These are phyloP conservation scores for Protomyces pachydermus DNA, from an alignment of 1,139 yeast species.

Conservation along the genomic window DNA sequence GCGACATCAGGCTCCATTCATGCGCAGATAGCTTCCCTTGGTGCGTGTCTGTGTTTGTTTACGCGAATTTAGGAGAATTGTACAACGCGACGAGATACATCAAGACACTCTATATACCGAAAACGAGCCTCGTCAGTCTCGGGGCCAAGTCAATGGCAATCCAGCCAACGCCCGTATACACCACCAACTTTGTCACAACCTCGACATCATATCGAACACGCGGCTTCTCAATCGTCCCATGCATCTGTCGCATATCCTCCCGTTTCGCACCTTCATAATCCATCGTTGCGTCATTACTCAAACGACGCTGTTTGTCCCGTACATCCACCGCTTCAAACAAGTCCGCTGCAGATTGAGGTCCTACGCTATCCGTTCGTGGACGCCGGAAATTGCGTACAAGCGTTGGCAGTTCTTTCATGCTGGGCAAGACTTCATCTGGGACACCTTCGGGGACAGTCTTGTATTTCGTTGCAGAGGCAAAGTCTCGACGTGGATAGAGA, in stretches of 20 bases:
- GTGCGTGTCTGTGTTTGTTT: background rate
- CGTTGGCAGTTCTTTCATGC: slow-evolving; percentile 38
- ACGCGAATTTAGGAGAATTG: background rate
- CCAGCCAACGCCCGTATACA: slow-evolving; percentile 66
- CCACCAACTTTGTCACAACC: slow-evolving; percentile 63
- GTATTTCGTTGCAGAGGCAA: slow-evolving; percentile 42
- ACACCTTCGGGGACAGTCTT: slow-evolving; percentile 39
- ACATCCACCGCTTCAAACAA: slow-evolving; percentile 42
- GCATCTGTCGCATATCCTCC: slow-evolving; percentile 35
- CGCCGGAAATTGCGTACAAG: slow-evolving; percentile 36
- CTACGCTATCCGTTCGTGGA: slow-evolving; percentile 42
- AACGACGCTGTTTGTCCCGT: slow-evolving; percentile 30
- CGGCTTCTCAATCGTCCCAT: slow-evolving; percentile 42
- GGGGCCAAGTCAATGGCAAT: slow-evolving; percentile 32
- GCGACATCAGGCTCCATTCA: background rate
- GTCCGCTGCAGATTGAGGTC: slow-evolving; percentile 46
- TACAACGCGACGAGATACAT: background rate
- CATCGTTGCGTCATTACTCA: slow-evolving; percentile 9
- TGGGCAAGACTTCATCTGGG: slow-evolving; percentile 39
- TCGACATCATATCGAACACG: slow-evolving; percentile 63
- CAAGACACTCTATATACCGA: slow-evolving; percentile 1
- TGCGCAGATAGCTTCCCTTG: background rate
- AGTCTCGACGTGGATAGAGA: slow-evolving; percentile 42
- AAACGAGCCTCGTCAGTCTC: slow-evolving; percentile 1
- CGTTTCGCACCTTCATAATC: slow-evolving; percentile 26